Base-by-base conservation (phyloP, 176 grass and related monocot species). In the Rhipidocladum racemiflorum region DNA sequence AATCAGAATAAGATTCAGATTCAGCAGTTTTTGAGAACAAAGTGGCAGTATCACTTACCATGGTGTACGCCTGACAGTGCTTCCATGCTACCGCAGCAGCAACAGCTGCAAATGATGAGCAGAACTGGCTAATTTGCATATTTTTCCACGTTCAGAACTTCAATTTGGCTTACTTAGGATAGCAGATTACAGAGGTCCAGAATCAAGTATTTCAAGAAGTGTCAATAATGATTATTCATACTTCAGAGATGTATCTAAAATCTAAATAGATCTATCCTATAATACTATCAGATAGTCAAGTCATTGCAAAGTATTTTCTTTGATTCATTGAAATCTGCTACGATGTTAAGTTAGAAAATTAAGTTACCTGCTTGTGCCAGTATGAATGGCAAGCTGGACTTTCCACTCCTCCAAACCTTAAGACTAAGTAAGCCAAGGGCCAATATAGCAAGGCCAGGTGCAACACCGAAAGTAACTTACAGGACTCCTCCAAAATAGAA, bases 341-440 rank as follows among this genome's bases (percentile, higher is more conserved):
- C 27, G 7, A 83, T 40, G 57, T 21, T 65, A 68, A 24, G 23
- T 65, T 56, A 81, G 38, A 50, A 61, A 64, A 63, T 57, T 34
- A 39, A 86, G 38, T 38, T 89, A 98, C 95, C 92, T 93, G 86
- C 81, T 98, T 98, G 95, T 8, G 87, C 95, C 75, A 98, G 61
- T 84, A 95, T 90, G 66, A 91, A 98, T 2, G 90, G 95, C 69
- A 94, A 76, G 74, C 95, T 93, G 57, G 95, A 94, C 64, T 87
- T 81, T 59, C 95, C 90, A 72, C 86, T 89, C 74, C 90, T 94
- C 92, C 95, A 98, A 38, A 92, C 95, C 48, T 89, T 98, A 43
- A 98, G 90, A 77, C 95, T 95, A 77, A 91, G 78, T 70, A 91
- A 50, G 57, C 90, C 90, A 40, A 98, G 88, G 23, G 79, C 83